Evolutionary conservation across 1,139 yeast species (phyloP).

Genomic region (Saccharomyces hybrid): DNA sequence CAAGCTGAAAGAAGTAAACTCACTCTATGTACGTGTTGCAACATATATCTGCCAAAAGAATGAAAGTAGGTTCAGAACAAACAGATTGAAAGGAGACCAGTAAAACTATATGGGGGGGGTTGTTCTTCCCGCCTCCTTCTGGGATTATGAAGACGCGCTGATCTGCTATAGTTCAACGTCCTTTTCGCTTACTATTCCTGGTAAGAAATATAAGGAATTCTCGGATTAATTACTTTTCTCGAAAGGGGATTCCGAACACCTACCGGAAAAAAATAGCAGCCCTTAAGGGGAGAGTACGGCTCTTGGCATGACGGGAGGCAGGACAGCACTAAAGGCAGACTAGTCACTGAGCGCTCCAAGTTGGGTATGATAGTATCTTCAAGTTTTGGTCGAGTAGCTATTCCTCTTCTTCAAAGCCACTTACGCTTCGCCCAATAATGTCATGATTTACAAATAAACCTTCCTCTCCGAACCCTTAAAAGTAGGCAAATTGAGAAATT

Average conservation of each 20-base stretch:
- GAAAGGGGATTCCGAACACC: background rate
- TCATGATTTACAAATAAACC: background rate
- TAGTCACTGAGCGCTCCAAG: background rate
- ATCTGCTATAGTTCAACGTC: background rate
- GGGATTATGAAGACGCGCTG: background rate
- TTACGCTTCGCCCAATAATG: background rate
- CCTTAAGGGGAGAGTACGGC: background rate
- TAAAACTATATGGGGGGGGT: background rate
- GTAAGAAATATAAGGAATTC: background rate
- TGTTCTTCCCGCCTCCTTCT: no score
- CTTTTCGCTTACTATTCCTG: background rate
- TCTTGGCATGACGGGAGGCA: background rate
- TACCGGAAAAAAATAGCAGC: background rate
- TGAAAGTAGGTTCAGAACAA: no score
- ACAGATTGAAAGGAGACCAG: background rate
- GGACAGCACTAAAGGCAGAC: background rate
- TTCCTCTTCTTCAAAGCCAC: background rate
- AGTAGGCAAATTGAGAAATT: background rate
- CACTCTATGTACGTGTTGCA: background rate
- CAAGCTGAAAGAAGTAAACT: background rate
- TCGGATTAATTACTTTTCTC: slow-evolving; percentile 1
- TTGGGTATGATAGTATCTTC: background rate
- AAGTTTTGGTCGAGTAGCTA: background rate
- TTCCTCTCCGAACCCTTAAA: background rate
- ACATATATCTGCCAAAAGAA: background rate